phyloP scores from a whole-genome alignment of 345 rosid genomes.

The Geranium rotundifolium region DNA sequence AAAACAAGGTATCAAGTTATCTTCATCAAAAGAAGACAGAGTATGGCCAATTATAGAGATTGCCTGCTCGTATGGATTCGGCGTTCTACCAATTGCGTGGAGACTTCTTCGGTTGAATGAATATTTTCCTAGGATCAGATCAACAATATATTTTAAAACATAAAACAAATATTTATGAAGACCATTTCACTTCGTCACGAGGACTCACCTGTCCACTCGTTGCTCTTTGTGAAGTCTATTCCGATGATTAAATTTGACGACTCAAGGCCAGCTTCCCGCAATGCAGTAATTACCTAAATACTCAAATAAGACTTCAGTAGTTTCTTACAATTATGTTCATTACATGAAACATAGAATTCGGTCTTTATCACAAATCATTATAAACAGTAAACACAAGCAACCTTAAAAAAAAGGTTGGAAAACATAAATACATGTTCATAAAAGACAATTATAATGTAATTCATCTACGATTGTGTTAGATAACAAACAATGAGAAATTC shows the following conservation, averaged over 20 bases:
- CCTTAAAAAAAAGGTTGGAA: neutral
- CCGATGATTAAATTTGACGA: conserved; percentile 68
- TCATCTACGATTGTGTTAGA: too few relatives aligned
- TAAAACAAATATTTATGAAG: neutral
- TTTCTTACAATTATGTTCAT: too few relatives aligned
- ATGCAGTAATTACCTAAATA: conserved; percentile 44
- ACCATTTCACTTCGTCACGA: neutral
- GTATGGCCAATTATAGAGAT: conserved; percentile 85
- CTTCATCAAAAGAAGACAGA: conserved; percentile 87
- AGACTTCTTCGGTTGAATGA: conserved; percentile 78
- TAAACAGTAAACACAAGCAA: too few relatives aligned
- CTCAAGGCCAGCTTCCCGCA: conserved; percentile 72
- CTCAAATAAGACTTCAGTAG: too few relatives aligned
- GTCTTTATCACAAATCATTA: conserved; percentile 1
- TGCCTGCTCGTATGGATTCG: conserved; percentile 88
- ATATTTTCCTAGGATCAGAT: conserved; percentile 51
- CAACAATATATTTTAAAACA: conserved; percentile 1
- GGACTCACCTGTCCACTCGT: conserved; percentile 57
- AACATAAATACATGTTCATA: neutral
- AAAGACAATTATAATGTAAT: too few relatives aligned
- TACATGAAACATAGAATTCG: neutral
- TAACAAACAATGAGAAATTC: too few relatives aligned
- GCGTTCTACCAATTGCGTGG: conserved; percentile 50
- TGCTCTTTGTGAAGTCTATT: conserved; percentile 72
- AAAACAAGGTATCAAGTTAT: conserved; percentile 87